Percentiles rank a stretch among this genome's conserved stretches.
phyloP scores from a whole-genome alignment of 2,329 filamentous ascomycete genomes.

The Sporothrix pallida region DNA sequence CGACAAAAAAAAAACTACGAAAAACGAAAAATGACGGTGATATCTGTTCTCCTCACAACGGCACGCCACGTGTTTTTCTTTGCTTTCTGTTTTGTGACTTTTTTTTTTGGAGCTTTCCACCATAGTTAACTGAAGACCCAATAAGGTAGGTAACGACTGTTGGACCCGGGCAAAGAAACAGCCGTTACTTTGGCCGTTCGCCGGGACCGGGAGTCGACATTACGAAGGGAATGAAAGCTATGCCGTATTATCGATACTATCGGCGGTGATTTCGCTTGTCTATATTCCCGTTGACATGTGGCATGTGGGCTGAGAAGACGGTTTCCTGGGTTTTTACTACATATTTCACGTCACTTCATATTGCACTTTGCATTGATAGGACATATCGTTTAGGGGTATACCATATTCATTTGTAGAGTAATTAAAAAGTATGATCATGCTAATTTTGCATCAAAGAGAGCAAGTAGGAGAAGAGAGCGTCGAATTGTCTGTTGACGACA shows the following conservation, averaged over 20 bases:
- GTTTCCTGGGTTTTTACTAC: no score
- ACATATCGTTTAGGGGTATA: constrained; percentile 5
- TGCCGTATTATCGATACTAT: no score
- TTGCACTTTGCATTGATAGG: no score
- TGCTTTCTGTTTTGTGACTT: neutral
- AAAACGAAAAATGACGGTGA: no score
- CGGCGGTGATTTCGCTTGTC: neutral
- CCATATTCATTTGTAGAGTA: constrained; percentile 23
- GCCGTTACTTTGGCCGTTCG: no score
- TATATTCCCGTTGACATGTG: neutral
- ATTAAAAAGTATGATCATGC: constrained; percentile 15
- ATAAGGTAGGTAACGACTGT: no score
- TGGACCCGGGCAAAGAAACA: no score
- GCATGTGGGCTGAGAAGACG: no score
- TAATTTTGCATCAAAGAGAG: neutral
- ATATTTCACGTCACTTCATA: no score
- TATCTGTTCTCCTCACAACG: neutral
- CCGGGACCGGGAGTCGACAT: no score
- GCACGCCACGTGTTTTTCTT: neutral
- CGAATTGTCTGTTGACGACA: neutral
- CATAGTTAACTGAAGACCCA: neutral
- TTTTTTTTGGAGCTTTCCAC: neutral
- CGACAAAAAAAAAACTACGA: no score
- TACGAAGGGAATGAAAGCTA: no score
- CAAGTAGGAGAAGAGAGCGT: neutral